Conservation (phyloP, 495 filamentous ascomycete species). For the Daldinia vernicosa region DNA sequence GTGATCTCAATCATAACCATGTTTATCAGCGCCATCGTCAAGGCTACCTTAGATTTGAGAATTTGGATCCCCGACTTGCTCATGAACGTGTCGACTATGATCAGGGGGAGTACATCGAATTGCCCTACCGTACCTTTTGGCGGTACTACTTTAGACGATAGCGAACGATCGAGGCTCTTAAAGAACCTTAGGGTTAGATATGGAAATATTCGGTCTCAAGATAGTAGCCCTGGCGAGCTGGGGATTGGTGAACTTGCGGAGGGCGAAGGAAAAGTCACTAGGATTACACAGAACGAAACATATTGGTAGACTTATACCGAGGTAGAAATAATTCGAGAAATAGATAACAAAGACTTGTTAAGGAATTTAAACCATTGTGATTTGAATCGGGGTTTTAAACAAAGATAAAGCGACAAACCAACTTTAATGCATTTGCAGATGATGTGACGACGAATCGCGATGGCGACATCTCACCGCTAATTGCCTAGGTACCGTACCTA, state of each 20-base stretch:
- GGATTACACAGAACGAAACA: neutral
- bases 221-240: constrained; percentile 6
- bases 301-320: neutral
- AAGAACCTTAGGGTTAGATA: neutral
- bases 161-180: neutral
- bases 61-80: constrained; percentile 5
- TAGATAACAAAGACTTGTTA: neutral
- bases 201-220: constrained; percentile 1
- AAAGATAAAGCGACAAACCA: neutral
- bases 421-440: neutral
- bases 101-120: neutral
- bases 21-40: constrained; percentile 2
- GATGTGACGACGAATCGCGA: neutral
- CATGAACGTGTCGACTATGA: constrained; percentile 10
- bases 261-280: neutral
- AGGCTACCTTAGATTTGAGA: constrained; percentile 2
- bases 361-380: neutral
- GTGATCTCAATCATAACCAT: neutral
- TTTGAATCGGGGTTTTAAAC: neutral
- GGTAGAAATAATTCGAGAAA: neutral
- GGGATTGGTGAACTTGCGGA: constrained; percentile 4
- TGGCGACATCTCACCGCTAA: neutral
- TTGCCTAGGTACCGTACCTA: no score
- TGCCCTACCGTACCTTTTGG: neutral
- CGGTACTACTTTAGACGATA: constrained; percentile 5